Percentiles rank a stretch among this genome's conserved stretches.
These are phyloP conservation scores for Cardiospermum halicacabum DNA, from an alignment of 345 rosid genomes.

Conservation along the genomic window DNA sequence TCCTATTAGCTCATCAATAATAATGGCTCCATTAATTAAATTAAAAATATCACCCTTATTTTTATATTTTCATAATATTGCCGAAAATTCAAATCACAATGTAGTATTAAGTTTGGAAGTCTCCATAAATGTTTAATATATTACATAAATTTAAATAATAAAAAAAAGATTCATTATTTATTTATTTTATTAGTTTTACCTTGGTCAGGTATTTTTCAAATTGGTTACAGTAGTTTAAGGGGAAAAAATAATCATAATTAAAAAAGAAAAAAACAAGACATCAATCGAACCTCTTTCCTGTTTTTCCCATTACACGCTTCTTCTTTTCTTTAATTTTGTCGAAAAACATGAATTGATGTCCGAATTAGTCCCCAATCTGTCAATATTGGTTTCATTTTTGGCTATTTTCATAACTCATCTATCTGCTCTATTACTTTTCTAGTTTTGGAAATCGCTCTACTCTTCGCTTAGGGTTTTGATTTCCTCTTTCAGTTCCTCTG, in stretches of 20 bases:
- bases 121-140: no score
- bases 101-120: no score
- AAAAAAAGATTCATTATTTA: no score
- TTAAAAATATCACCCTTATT: no score
- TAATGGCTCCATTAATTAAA: no score
- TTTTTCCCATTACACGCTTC: slow-evolving; percentile 13
- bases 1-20: no score
- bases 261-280: slow-evolving; percentile 7
- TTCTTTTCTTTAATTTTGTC: neutral
- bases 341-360: neutral
- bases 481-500: neutral
- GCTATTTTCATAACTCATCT: neutral
- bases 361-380: neutral
- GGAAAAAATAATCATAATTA: slow-evolving; percentile 3
- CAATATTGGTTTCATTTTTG: neutral
- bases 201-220: no score
- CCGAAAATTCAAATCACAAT: no score
- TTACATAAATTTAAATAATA: no score
- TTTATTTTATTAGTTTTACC: no score
- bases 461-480: slow-evolving; percentile 15
- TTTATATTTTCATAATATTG: no score
- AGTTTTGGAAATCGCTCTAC: neutral
- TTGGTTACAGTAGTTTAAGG: no score
- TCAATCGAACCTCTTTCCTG: slow-evolving; percentile 3
- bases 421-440: neutral